Conservation (phyloP, 2,329 filamentous ascomycete genomes). For the Colletotrichum sp. region DNA sequence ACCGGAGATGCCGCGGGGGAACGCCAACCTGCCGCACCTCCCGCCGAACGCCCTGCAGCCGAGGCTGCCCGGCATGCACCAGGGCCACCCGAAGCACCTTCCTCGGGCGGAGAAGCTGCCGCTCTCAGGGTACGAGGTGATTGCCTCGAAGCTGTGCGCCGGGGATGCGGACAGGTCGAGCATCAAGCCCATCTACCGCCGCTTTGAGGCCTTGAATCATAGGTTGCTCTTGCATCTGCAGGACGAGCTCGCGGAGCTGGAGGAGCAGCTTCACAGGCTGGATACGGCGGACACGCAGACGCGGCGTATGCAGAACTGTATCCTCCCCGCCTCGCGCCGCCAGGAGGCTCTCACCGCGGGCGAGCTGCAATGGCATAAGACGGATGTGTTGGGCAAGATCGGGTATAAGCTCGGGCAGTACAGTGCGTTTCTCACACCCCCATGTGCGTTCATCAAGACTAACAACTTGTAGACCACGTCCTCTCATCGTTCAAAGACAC, state of each 20-base stretch:
- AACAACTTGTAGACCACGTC: slow-evolving; percentile 53
- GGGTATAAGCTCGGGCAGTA: slow-evolving; percentile 72
- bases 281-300: slow-evolving; percentile 64
- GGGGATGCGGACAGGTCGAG: slow-evolving; percentile 19
- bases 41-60: slow-evolving; percentile 41
- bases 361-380: slow-evolving; percentile 65
- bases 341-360: slow-evolving; percentile 55
- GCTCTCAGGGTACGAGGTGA: slow-evolving; percentile 65
- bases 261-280: slow-evolving; percentile 75
- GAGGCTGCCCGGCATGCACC: slow-evolving; percentile 31
- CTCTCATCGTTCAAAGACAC: slow-evolving; percentile 62
- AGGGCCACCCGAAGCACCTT: slow-evolving; percentile 36
- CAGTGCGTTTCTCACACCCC: slow-evolving; percentile 48
- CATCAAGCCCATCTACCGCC: slow-evolving; percentile 74
- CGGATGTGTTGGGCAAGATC: slow-evolving; percentile 65
- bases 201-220: slow-evolving; percentile 83
- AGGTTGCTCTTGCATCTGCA: slow-evolving; percentile 83
- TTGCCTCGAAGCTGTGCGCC: slow-evolving; percentile 57
- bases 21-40: slow-evolving; percentile 39
- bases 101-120: slow-evolving; percentile 47
- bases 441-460: too few species aligned
- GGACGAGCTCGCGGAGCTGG: slow-evolving; percentile 82
- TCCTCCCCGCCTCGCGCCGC: slow-evolving; percentile 65
- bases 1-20: slow-evolving; percentile 47
- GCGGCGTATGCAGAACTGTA: slow-evolving; percentile 44